These are phyloP conservation scores for Thielaviopsis ethacetica DNA, from an alignment of 2,329 filamentous ascomycete genomes.

Conservation along the genomic window DNA sequence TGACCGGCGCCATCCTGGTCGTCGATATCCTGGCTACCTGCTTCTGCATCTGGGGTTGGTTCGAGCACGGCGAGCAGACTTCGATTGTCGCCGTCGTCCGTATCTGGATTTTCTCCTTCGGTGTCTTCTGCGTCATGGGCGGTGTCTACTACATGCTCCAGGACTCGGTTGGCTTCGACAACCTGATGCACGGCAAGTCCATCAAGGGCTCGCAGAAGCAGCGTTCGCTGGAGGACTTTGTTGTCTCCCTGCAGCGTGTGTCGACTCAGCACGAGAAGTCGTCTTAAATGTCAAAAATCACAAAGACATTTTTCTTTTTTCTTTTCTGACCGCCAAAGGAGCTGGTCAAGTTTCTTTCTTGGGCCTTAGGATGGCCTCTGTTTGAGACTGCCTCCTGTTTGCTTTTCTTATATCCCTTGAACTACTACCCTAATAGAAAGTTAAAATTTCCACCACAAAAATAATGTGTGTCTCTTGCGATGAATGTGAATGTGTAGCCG, in stretches of 20 bases:
- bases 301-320: background rate
- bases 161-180: conserved; percentile 68
- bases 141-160: conserved; percentile 62
- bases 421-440: too few relatives aligned
- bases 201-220: conserved; percentile 70
- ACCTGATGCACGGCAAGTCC: conserved; percentile 83
- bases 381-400: too few relatives aligned
- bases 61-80: conserved; percentile 46
- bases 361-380: too few relatives aligned
- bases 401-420: too few relatives aligned
- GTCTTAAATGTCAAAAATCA: conserved; percentile 31
- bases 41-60: conserved; percentile 77
- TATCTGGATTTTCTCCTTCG: conserved; percentile 84
- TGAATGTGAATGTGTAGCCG: too few relatives aligned
- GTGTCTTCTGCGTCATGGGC: conserved; percentile 72
- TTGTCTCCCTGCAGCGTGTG: conserved; percentile 77
- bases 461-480: too few relatives aligned
- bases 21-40: conserved; percentile 75
- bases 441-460: too few relatives aligned
- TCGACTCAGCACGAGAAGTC: conserved; percentile 87
- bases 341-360: background rate
- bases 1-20: conserved; percentile 58
- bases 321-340: too few relatives aligned
- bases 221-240: conserved; percentile 76
- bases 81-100: conserved; percentile 72